Evolutionary conservation across 768 basidiomycete species (phyloP).

Genomic region (Tylopilus sp.): DNA sequence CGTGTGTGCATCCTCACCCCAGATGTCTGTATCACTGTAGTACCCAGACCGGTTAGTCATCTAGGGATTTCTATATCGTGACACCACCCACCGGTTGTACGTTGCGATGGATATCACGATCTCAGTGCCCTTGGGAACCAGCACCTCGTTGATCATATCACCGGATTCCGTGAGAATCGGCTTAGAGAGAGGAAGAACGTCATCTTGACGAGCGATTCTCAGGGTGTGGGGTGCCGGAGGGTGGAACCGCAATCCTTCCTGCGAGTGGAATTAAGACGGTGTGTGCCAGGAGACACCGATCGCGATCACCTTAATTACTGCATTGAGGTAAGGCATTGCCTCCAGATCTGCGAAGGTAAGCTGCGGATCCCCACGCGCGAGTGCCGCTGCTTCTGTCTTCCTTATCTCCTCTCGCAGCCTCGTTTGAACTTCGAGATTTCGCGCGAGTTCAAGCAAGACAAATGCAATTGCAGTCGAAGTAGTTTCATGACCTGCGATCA

Average conservation of each 20-base stretch:
- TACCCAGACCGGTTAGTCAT: background rate
- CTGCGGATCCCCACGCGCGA: background rate
- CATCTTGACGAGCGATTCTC: constrained; percentile 48
- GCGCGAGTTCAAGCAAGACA: constrained; percentile 59
- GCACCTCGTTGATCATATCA: constrained; percentile 39
- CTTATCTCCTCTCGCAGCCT: constrained; percentile 44
- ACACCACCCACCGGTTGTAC: constrained; percentile 47
- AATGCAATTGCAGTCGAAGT: constrained; percentile 54
- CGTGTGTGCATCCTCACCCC: constrained; percentile 26
- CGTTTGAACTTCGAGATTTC: constrained; percentile 51
- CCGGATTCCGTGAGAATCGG: constrained; percentile 47
- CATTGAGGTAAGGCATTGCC: constrained; percentile 43
- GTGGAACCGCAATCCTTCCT: constrained; percentile 46
- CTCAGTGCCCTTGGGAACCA: constrained; percentile 48
- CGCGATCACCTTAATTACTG: constrained; percentile 30
- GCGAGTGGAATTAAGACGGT: constrained; percentile 10
- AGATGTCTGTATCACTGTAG: constrained; percentile 15
- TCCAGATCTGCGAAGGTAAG: constrained; percentile 39
- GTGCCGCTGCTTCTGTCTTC: background rate
- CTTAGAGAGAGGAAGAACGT: constrained; percentile 55
- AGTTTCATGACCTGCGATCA: constrained; percentile 56
- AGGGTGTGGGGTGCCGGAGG: constrained; percentile 48
- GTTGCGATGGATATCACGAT: constrained; percentile 48
- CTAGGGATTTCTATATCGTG: background rate
- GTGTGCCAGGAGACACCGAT: background rate